Evolutionary conservation across 345 rosid species (phyloP), one percentile per base, ranked within the genome.

Genomic region (Viola odorata): DNA sequence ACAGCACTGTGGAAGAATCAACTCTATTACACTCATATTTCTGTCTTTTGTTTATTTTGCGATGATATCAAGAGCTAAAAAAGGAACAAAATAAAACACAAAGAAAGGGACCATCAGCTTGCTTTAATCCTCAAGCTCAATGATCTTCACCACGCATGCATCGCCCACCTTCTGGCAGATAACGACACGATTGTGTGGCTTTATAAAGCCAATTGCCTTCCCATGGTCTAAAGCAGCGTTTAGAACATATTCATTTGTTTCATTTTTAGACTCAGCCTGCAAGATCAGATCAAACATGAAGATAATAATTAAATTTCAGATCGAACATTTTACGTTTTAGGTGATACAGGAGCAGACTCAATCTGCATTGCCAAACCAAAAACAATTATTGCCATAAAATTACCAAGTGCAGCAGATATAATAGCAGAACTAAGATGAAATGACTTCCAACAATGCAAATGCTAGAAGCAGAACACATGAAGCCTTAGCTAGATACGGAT

Each of bases 181-280:
- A 3, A 82, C 85, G 3, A 85, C 78, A 3, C 82, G 83, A 42
- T 85, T 87, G 13, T 82, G 91, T 1, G 84, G 47, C 67, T 82
- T 85, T 49, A 82, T 79, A 39, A 82, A 53, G 5, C 87, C 87
- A 2, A 62, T 45, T 23, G 75, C 84, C 77, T 75, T 85, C 36
- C 87, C 91, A 38, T 81, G 81, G 67, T 85, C 85, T 44, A 85
- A 61, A 57, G 91, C 87, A 40, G 82, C 84, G 73, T 85, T 82
- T 53, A 85, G 67, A 61, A 79, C 73, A 0, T 84, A 69, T 67
- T 85, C 87, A 15, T 79, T 70, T n/a, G 84, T 65, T 8, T 60
- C 74, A 48, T 47, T 74, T 32, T 53, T 73, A 0, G 80, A 69
- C 55, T 79, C 76, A 1, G 84, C 85, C 87, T 85, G 79, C 71